phyloP scores from a whole-genome alignment of 2,329 filamentous ascomycete species.

The Arthrobotrys conoides region DNA sequence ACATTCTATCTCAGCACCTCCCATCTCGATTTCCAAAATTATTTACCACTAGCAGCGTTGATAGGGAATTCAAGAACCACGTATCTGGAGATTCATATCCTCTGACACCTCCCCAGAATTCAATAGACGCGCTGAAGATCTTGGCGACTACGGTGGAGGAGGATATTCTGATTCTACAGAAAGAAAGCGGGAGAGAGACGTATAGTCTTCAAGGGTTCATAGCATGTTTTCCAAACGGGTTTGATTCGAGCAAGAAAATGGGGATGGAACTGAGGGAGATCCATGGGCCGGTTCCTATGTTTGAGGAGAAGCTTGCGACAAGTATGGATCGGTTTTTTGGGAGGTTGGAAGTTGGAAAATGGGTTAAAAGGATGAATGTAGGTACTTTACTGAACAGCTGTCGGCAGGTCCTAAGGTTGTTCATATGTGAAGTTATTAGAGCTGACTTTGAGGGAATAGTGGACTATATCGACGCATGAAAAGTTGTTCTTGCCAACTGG shows the following conservation, averaged over 20 bases:
- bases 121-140: slow-evolving; percentile 66
- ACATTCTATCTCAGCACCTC: slow-evolving; percentile 70
- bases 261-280: slow-evolving; percentile 70
- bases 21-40: slow-evolving; percentile 69
- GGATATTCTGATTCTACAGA: slow-evolving; percentile 70
- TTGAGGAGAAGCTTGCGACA: slow-evolving; percentile 70
- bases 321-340: slow-evolving; percentile 73
- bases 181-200: slow-evolving; percentile 64
- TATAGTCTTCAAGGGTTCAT: slow-evolving; percentile 68
- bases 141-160: slow-evolving; percentile 73
- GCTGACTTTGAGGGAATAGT: slow-evolving; percentile 66
- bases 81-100: slow-evolving; percentile 66
- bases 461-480: slow-evolving; percentile 70
- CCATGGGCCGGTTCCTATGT: slow-evolving; percentile 72
- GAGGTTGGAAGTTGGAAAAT: slow-evolving; percentile 70
- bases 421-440: too few species aligned
- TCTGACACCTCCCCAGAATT: slow-evolving; percentile 47
- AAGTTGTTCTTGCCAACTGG: slow-evolving; percentile 67
- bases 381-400: slow-evolving; percentile 53
- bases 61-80: slow-evolving; percentile 67
- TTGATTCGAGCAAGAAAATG: slow-evolving; percentile 71
- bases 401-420: too few species aligned
- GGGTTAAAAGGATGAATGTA: slow-evolving; percentile 71
- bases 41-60: slow-evolving; percentile 68
- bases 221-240: slow-evolving; percentile 72